These are phyloP conservation scores for Corymbia citriodora DNA, from an alignment of 441 rosid genomes.

Conservation along the genomic window DNA sequence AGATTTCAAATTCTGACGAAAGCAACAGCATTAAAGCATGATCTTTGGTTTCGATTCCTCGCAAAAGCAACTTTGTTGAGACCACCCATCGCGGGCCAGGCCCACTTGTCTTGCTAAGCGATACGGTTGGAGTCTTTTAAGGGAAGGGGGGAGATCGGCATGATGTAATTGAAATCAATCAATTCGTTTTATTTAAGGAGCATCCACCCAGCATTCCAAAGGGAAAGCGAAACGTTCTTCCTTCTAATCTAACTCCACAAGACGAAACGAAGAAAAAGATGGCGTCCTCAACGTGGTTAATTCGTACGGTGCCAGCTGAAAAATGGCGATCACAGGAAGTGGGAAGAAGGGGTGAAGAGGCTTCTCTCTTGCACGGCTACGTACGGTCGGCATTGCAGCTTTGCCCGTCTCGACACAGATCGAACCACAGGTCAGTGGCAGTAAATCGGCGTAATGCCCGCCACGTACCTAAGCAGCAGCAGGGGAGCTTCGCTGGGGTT, in stretches of 20 bases:
- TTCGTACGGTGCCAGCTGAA: not conserved
- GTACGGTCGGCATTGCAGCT: not conserved
- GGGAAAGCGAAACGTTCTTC: not conserved
- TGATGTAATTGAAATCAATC: not conserved
- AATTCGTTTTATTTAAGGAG: not conserved
- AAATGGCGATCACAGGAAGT: not conserved
- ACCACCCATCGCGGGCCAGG: not conserved
- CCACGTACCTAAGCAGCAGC: not conserved
- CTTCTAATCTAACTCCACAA: not conserved
- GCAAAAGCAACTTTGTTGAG: not conserved
- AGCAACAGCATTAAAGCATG: not conserved
- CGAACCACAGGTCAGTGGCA: not conserved
- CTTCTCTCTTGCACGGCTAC: not conserved
- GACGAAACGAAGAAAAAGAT: not conserved
- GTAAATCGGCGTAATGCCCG: not conserved
- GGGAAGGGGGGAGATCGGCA: not conserved
- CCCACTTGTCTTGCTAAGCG: not conserved
- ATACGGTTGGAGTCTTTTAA: not conserved
- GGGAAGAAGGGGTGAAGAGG: not conserved
- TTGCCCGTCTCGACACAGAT: not conserved
- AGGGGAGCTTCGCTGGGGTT: not conserved
- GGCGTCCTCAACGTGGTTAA: not conserved
- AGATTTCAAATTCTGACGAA: not conserved
- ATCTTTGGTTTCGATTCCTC: not conserved
- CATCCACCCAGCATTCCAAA: not conserved